Base-by-base conservation (phyloP, 2,329 filamentous ascomycete species). In the Aureobasidium zeae region DNA sequence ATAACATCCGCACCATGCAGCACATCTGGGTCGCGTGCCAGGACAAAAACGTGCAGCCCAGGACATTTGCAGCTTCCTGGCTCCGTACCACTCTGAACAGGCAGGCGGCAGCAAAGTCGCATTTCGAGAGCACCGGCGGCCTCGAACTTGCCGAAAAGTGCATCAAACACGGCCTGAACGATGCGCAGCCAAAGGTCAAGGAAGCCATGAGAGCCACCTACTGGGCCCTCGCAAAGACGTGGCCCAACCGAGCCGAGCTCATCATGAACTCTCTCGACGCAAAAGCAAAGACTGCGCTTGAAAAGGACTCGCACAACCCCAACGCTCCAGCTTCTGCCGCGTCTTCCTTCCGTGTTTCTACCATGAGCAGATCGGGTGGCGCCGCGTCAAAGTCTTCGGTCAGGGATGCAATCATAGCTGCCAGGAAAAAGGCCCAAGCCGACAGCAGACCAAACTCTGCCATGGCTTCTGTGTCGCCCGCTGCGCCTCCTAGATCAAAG, bases 21-120 rank as follows among this genome's bases (percentile, higher is more conserved):
- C 89, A 96, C 56, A 70, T 96, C 35, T 84, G 79, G 69, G 67
- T 69, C 43, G 88, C 89, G 17, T 83, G 77, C 49, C 83, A 93
- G 59, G 89, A 98, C 67, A 96, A 95, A 68, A 96, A 95, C 57
- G 81, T 88, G 2, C 83, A 91, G 57, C 82, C 88, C 12, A 79
- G 91, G 49, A 76, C 77, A 1, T 94, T 81, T 61, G 82, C 81
- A 2, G 72, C 83, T 2, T 80, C 75, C 6, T 98, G 91, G 91
- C 66, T 96, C 21, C 84, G 81, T 62, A 93, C 82, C 1, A 63
- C 96, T 15, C 66, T 98, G 28, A 80, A 74, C 52, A 85, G 86
- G 54, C 84, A 93, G 58, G 68, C 76, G 1, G 72, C 77, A 50
- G 85, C 94, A 63, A 94, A 87, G 65, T 76, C 69, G 49, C 79